Evolutionary conservation across 2,329 filamentous ascomycete species (phyloP).

Genomic region (Clonostachys sp.): DNA sequence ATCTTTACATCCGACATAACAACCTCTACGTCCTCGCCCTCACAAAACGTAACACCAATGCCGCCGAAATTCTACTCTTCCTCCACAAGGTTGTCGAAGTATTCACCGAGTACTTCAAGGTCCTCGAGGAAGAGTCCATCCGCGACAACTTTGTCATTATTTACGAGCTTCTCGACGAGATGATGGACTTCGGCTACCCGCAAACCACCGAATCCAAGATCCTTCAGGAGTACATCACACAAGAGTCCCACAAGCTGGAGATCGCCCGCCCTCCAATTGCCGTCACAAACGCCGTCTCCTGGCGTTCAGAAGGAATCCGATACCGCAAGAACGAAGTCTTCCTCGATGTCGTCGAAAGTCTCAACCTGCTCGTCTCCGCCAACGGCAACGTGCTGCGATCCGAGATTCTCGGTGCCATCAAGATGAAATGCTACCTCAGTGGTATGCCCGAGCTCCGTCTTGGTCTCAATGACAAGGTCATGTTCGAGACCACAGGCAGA

Average conservation of each 20-base stretch:
- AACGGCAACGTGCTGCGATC: slow-evolving; percentile 94
- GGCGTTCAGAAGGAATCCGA: slow-evolving; percentile 95
- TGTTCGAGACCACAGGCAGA: slow-evolving; percentile 97
- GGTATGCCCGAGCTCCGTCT: slow-evolving; percentile 96
- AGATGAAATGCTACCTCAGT: slow-evolving; percentile 99
- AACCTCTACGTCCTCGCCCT: slow-evolving; percentile 97
- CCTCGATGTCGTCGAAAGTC: slow-evolving; percentile 91
- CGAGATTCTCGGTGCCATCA: slow-evolving; percentile 94
- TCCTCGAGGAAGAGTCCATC: slow-evolving; percentile 96
- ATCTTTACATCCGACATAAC: slow-evolving; percentile 98
- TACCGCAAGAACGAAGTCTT: slow-evolving; percentile 99
- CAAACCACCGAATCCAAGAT: slow-evolving; percentile 99
- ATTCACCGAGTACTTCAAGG: slow-evolving; percentile 99
- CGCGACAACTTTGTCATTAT: slow-evolving; percentile 99
- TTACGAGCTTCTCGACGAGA: slow-evolving; percentile 97
- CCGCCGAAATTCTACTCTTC: slow-evolving; percentile 96
- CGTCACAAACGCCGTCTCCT: slow-evolving; percentile 96
- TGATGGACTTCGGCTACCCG: slow-evolving; percentile 99
- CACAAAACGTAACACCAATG: slow-evolving; percentile 98
- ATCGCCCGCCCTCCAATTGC: slow-evolving; percentile 93
- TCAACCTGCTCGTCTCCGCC: slow-evolving; percentile 91
- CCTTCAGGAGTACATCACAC: slow-evolving; percentile 97
- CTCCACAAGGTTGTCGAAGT: slow-evolving; percentile 97
- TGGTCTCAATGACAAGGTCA: slow-evolving; percentile 97
- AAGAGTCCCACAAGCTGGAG: slow-evolving; percentile 98